Base-by-base conservation (phyloP, 768 basidiomycete genomes). In the Boletus rufocinnamomeus region DNA sequence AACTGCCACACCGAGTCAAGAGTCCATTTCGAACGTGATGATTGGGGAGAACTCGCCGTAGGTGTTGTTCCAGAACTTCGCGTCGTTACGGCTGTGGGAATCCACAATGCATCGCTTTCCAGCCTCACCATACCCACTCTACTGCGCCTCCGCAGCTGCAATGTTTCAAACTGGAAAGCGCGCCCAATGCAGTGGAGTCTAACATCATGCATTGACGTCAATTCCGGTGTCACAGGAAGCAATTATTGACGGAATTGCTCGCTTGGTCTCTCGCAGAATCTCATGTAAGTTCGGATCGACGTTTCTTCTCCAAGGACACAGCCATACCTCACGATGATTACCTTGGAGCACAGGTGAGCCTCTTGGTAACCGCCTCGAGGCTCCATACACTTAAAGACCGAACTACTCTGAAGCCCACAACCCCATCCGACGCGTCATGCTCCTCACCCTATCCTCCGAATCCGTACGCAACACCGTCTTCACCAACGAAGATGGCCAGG, bases 401-500 rank as follows among this genome's bases (percentile, higher is more conserved):
- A n/a, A 19, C 38, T 19, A 40, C 38, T 38, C 17, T 19, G 8
- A 9, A 19, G 14, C 9, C 32, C 11, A 25, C 17, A 37, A 50
- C 48, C 13, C 2, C 32, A 30, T 21, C 19, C 37, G 4, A 34
- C n/a, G 30, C 52, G 32, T 16, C 52, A 66, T 72, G 60, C 53
- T 38, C 19, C 58, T 72, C 58, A 59, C 37, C 35, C 56, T 72
- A 30, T 68, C 70, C 25, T 56, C 63, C 25, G 57, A 57, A 32
- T 21, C 25, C 4, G 63, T 71, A 5, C 64, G 56, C 56, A 57
- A 66, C 16, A 56, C 63, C 37, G 14, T 53, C 35, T 59, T 72
- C 56, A 68, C 64, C 25, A 57, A 66, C 28, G 62, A 66, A 38
- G 43, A 27, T 10, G 70, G 72, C 0, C 69, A 69, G 46, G 60